Percentiles rank a stretch among this genome's conserved stretches.
phyloP scores from a whole-genome alignment of 129 eudicot genomes.

The Tagetes patula region DNA sequence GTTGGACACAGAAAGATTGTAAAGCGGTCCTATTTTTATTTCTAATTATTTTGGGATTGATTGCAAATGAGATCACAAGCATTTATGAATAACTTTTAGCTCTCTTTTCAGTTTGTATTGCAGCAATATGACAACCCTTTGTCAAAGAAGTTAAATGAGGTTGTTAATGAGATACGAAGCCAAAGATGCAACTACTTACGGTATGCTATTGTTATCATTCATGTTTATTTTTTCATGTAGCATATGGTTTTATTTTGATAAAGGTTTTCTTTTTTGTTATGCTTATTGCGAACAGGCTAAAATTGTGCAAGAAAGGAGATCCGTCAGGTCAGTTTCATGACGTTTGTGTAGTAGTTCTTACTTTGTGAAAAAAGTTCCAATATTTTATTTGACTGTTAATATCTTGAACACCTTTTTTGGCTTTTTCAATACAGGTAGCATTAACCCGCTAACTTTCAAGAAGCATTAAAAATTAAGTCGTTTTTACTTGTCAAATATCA shows the following conservation, averaged over 20 bases:
- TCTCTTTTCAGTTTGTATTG: slow-evolving; percentile 65
- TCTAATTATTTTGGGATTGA: not conserved
- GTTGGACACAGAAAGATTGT: too few species aligned
- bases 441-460: not conserved
- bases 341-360: not conserved
- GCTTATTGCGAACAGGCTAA: slow-evolving; percentile 79
- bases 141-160: slow-evolving; percentile 84
- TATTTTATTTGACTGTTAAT: not conserved
- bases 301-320: slow-evolving; percentile 90
- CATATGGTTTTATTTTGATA: slow-evolving; percentile 8
- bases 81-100: not conserved
- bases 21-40: not conserved
- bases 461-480: not conserved
- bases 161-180: slow-evolving; percentile 86
- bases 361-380: not conserved
- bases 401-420: not conserved
- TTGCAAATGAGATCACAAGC: too few species aligned
- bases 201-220: slow-evolving; percentile 28
- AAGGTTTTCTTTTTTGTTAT: slow-evolving; percentile 1
- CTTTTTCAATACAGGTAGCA: not conserved
- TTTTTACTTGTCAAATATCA: not conserved
- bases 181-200: slow-evolving; percentile 94
- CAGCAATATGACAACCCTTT: slow-evolving; percentile 81
- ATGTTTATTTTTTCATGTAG: slow-evolving; percentile 5
- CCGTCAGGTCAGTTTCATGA: slow-evolving; percentile 68